Base-by-base conservation (phyloP, 2,329 filamentous ascomycete species). In the Colletotrichum orchidophilum region DNA sequence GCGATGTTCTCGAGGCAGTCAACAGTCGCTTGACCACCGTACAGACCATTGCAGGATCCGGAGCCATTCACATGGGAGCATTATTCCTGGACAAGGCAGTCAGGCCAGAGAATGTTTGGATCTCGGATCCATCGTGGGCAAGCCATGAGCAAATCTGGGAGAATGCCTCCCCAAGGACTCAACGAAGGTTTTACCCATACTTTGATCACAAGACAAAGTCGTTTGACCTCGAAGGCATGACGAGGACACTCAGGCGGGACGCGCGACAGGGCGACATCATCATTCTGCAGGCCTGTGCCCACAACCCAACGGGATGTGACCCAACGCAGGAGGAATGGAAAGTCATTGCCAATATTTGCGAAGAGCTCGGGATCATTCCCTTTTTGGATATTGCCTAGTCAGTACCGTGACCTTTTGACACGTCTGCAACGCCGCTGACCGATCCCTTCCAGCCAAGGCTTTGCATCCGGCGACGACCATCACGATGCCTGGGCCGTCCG, bases 251-350 rank as follows among this genome's bases (percentile, higher is more conserved):
- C 11, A 70, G 73, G 18, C 31, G 42, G 11, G 67, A 74, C 3
- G 76, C 78, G 1, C 52, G 68, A 12, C 35, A 52, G n/a, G 77
- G 77, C 26, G 77, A 79, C 61, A 70, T 80, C 35, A 60, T 80
- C 26, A 61, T 80, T 7, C 73, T 81, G 2, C 79, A 81, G 35
- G 77, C 77, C 6, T 80, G 76, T 60, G 76, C 76, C 58, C 79
- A 81, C 62, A 81, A 81, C 57, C 78, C 79, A 3, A 80, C 79
- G 0, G 79, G 79, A 8, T 58, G 78, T n/a, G 79, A 81, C 62
- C 78, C 75, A 1, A 74, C 71, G 3, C 72, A 67, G 50, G 75
- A 75, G 21, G 77, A 80, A 66, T 81, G 79, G 79, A 58, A 52
- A 12, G 26, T 35, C 1, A 74, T 81, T 29, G 78, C 77, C 12